Percentiles rank a stretch among this genome's conserved stretches.
phyloP scores from a whole-genome alignment of 129 eudicot species.

The Escallonia rubra region DNA sequence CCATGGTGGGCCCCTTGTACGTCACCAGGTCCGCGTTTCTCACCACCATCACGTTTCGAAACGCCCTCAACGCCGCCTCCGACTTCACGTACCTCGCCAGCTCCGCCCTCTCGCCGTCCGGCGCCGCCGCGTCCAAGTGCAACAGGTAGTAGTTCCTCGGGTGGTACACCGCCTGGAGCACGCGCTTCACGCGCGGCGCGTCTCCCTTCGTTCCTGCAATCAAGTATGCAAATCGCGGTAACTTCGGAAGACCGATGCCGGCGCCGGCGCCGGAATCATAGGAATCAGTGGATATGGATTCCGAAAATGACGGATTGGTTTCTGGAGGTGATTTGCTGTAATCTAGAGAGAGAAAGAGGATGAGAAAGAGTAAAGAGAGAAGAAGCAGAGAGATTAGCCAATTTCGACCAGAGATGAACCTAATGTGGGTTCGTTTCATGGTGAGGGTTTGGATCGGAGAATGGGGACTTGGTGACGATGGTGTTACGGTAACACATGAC shows the following conservation, averaged over 20 bases:
- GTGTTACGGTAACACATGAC: too few relatives aligned
- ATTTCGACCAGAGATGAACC: constrained; percentile 27
- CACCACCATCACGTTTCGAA: constrained; percentile 62
- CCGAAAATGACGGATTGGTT: constrained; percentile 3
- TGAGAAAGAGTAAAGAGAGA: constrained; percentile 31
- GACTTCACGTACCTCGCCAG: constrained; percentile 45
- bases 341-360: constrained; percentile 30
- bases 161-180: constrained; percentile 69
- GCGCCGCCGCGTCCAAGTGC: constrained; percentile 79
- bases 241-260: constrained; percentile 24
- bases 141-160: constrained; percentile 65
- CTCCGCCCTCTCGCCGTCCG: constrained; percentile 57
- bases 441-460: not conserved
- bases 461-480: not conserved
- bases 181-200: constrained; percentile 40
- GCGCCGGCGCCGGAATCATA: constrained; percentile 12
- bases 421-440: constrained; percentile 44
- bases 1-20: constrained; percentile 62
- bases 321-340: not conserved
- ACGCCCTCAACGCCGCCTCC: constrained; percentile 22
- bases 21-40: constrained; percentile 71
- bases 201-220: constrained; percentile 68
- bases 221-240: constrained; percentile 72
- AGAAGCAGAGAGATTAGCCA: constrained; percentile 39
- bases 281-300: constrained; percentile 14